Conservation (phyloP, 495 filamentous ascomycete species). For the Tirmania nivea region DNA sequence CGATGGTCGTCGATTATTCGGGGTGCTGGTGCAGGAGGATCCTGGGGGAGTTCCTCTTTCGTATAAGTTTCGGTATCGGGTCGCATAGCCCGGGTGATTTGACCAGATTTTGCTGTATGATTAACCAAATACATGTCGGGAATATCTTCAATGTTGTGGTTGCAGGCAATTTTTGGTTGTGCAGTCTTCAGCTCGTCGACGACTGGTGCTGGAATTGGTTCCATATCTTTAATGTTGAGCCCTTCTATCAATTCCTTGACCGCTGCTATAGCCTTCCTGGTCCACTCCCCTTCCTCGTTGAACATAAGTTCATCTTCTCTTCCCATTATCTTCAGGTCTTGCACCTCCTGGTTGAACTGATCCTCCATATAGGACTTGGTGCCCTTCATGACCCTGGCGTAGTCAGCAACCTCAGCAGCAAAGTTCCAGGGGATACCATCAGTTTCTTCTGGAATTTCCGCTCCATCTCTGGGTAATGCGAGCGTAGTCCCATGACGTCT, state of each 20-base stretch:
- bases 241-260: slow-evolving; percentile 10
- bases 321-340: slow-evolving; percentile 50
- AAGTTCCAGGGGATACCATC: slow-evolving; percentile 87
- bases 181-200: slow-evolving; percentile 24
- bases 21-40: neutral
- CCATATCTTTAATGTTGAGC: slow-evolving; percentile 35
- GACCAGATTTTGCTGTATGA: slow-evolving; percentile 26
- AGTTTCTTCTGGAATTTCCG: slow-evolving; percentile 38
- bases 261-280: slow-evolving; percentile 39
- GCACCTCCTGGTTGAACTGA: slow-evolving; percentile 59
- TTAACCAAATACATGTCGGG: slow-evolving; percentile 34
- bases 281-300: slow-evolving; percentile 84
- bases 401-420: slow-evolving; percentile 81
- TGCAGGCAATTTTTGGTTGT: slow-evolving; percentile 28
- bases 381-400: slow-evolving; percentile 88
- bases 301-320: slow-evolving; percentile 81
- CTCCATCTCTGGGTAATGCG: slow-evolving; percentile 59
- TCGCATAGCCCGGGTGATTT: slow-evolving; percentile 9
- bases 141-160: slow-evolving; percentile 24
- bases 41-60: neutral
- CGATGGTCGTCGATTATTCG: neutral
- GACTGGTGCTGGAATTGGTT: slow-evolving; percentile 27
- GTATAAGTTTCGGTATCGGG: neutral
- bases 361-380: slow-evolving; percentile 66
- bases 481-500: slow-evolving; percentile 59